Base-by-base conservation (phyloP, 176 grass and related monocot genomes). In the Aegilops sharonensis region DNA sequence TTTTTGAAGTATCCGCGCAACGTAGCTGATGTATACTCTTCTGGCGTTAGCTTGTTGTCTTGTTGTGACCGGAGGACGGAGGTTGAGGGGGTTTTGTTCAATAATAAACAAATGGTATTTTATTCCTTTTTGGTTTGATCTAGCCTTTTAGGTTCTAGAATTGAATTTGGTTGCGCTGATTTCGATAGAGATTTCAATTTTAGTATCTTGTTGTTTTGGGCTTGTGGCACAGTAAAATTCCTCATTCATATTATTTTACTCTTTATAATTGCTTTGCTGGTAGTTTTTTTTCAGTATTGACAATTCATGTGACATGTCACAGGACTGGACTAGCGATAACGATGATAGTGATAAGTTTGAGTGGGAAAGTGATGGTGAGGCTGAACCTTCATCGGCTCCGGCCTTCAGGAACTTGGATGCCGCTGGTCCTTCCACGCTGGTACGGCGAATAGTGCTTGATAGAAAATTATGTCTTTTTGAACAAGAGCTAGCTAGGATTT, bases 291-390 rank as follows among this genome's bases (percentile, higher is more conserved):
- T 57, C 17, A 20, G 9, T 57, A 43, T 72, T 64, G 61, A 45
- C 43, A 42, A 89, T 21, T 63, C 39, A 3, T 84, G 60, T 74
- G 32, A 79, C 24, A 3, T 83, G 48, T 75, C 40, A 79, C 78
- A 94, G 89, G 69, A 94, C 42, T 64, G 82, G 78, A 40, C 78
- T 37, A 84, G 86, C 10, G 89, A 87, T n/a, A 90, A 81, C 13
- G 87, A 85, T 29, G 84, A 85, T 17, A 78, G 29, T 61, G 71
- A 82, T 14, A 72, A 67, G 21, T 74, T 93, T 11, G 78, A 83
- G 4, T 89, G 84, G 88, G 73, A 79, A 2, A 83, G 54, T 40
- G 88, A 91, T 4, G 68, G 24, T 12, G 89, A 85, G 56, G 86
- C 18, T 2, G 64, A 72, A 20, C 30, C 74, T 57, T 56, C 52